Evolutionary conservation across 208 protist genomes (phyloP), one percentile per base, ranked within the genome.

Genomic region (Leishmania amazonensis): DNA sequence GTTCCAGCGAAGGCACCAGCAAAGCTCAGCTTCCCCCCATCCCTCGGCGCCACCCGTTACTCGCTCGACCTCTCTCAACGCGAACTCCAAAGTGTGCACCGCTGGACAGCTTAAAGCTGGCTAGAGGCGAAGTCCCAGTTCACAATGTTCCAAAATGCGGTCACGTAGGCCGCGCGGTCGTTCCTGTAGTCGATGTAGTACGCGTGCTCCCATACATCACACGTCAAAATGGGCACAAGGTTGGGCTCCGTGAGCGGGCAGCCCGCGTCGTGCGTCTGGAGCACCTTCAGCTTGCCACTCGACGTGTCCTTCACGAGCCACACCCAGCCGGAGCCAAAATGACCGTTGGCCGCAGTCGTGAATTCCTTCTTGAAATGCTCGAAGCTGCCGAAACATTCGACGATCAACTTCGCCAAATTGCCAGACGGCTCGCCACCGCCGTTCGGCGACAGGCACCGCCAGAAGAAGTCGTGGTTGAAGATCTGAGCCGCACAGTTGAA

Each of bases 101-200:
- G 42, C 68, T 35, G 6, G 15, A 2, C 3, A 15, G 21, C 57
- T 31, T 78, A 78, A 2, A 97, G 86, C 75, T 98, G 83, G 21
- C 96, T 93, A 15, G 98, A 95, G 7, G 97, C 96, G 80, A 95
- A 98, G 45, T 98, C 91, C 98, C 98, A 99, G 93, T 99, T 98
- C 31, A 99, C 96, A 62, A 98, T 47, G 78, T 96, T 96, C 98
- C 97, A 99, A 80, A 91, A 99, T 24, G 92, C 72, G 53, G 98
- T 94, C 71, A 99, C 84, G 86, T 98, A 99, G 54, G 89, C 85
- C 17, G 93, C 88, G 45, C 96, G 93, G 83, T 97, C 94, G 85
- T 98, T 98, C 84, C 87, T 91, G 91, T 98, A 98, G 91, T 98
- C 96, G 81, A 99, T 95, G 88, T 99, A 99, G 95, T 98, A 99